phyloP scores from a whole-genome alignment of 2,329 filamentous ascomycete species.

The Fusarium tricinctum region DNA sequence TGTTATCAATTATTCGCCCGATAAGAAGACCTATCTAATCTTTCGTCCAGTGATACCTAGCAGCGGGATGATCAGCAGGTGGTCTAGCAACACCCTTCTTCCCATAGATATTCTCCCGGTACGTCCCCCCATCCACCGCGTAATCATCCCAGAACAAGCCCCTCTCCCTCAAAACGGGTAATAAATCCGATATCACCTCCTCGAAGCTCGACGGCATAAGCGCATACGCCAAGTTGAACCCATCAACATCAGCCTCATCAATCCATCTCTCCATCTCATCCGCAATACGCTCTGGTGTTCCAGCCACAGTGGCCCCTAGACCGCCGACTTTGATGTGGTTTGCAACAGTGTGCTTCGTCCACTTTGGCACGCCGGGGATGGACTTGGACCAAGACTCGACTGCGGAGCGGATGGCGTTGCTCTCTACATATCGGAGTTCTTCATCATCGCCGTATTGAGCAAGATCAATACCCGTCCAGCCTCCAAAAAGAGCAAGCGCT shows the following conservation, averaged over 20 bases:
- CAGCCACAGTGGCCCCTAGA: constrained; percentile 73
- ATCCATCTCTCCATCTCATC: constrained; percentile 78
- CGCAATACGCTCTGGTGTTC: constrained; percentile 74
- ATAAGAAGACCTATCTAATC: constrained; percentile 39
- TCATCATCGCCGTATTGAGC: constrained; percentile 74
- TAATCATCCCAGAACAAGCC: constrained; percentile 70
- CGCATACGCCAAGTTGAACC: constrained; percentile 72
- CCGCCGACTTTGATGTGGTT: constrained; percentile 78
- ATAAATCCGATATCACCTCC: constrained; percentile 73
- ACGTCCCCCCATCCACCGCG: constrained; percentile 58
- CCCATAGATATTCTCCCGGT: constrained; percentile 60
- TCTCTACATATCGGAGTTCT: constrained; percentile 72
- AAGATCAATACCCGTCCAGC: constrained; percentile 75
- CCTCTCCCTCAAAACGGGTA: constrained; percentile 72
- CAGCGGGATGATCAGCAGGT: constrained; percentile 56
- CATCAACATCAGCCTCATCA: constrained; percentile 77
- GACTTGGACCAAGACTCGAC: constrained; percentile 69
- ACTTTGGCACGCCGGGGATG: constrained; percentile 72
- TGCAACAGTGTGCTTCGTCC: constrained; percentile 79
- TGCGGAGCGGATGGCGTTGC: constrained; percentile 68
- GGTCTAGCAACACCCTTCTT: constrained; percentile 53
- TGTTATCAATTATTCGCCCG: no score
- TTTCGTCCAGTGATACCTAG: constrained; percentile 58
- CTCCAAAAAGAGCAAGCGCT: constrained; percentile 78
- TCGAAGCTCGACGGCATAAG: constrained; percentile 72